A percentile compares a stretch with the other conserved stretches of the same genome.
Evolutionary conservation across 2,329 filamentous ascomycete genomes (phyloP).

Genomic region (Exophiala mesophila): DNA sequence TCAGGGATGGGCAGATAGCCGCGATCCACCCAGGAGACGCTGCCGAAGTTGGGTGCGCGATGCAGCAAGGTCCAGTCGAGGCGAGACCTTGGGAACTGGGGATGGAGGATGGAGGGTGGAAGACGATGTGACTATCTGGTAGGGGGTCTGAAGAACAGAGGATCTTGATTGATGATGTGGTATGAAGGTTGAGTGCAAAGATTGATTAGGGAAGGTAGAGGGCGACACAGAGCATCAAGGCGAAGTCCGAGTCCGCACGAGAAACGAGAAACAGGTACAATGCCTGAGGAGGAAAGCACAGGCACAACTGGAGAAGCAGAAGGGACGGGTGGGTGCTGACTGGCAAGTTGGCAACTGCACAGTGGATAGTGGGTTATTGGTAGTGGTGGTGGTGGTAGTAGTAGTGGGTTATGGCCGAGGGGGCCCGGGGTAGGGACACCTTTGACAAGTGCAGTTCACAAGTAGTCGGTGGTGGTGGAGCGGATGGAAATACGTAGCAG

Average conservation of each 20-base stretch:
- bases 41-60: neutral
- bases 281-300: too few relatives aligned
- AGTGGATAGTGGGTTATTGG: too few relatives aligned
- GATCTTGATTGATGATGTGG: neutral
- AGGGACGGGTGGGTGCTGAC: neutral
- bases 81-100: neutral
- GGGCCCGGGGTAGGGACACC: too few relatives aligned
- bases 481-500: too few relatives aligned
- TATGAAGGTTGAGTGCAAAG: neutral
- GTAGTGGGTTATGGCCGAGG: too few relatives aligned
- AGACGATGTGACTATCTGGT: neutral
- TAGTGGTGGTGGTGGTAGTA: neutral
- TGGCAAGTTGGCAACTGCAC: neutral
- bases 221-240: neutral
- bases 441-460: too few relatives aligned
- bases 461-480: too few relatives aligned
- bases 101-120: neutral
- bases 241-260: too few relatives aligned
- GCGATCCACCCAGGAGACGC: neutral
- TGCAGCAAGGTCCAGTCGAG: too few relatives aligned
- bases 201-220: conserved; percentile 1
- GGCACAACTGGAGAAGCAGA: neutral
- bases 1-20: conserved; percentile 18
- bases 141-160: too few relatives aligned
- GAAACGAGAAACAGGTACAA: too few relatives aligned